Percentiles rank a stretch among this genome's conserved stretches.
Conservation (phyloP, 2,329 filamentous ascomycete genomes). For the Plectosphaerella sp. region DNA sequence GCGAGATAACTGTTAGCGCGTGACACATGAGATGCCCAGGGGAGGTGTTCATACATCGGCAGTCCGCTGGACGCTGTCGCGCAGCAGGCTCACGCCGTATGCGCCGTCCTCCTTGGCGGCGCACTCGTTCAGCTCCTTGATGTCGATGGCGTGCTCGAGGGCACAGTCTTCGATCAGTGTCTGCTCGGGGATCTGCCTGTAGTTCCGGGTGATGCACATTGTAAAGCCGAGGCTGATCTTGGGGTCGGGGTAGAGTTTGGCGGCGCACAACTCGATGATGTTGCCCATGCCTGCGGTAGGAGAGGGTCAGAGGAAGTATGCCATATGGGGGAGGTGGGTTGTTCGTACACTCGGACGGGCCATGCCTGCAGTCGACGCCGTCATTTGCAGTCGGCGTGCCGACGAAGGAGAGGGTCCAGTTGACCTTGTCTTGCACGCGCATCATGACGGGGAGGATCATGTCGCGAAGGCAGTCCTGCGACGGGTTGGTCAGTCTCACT, state of each 20-base stretch:
- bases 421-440: conserved; percentile 73
- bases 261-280: conserved; percentile 89
- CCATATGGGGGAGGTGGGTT: not conserved
- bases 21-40: no score
- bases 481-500: not conserved
- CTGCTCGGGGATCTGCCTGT: conserved; percentile 70
- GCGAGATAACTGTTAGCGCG: not conserved
- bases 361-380: conserved; percentile 84
- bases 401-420: conserved; percentile 89
- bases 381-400: conserved; percentile 75
- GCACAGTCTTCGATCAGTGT: conserved; percentile 83
- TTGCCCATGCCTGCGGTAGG: conserved; percentile 66
- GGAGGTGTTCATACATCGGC: conserved; percentile 39
- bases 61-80: conserved; percentile 62
- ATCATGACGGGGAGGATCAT: conserved; percentile 86
- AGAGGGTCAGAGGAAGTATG: not conserved
- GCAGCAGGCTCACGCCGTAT: conserved; percentile 62
- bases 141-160: conserved; percentile 83
- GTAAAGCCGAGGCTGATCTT: conserved; percentile 90
- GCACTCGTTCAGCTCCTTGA: conserved; percentile 76
- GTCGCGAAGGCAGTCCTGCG: conserved; percentile 68
- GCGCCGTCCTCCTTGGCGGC: conserved; percentile 72
- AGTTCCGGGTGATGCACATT: conserved; percentile 80
- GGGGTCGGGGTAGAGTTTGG: conserved; percentile 74
- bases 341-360: conserved; percentile 67